Evolutionary conservation across 495 filamentous ascomycete species (phyloP), one percentile per base, ranked within the genome.

Genomic region (Parathielavia hyrcaniae): DNA sequence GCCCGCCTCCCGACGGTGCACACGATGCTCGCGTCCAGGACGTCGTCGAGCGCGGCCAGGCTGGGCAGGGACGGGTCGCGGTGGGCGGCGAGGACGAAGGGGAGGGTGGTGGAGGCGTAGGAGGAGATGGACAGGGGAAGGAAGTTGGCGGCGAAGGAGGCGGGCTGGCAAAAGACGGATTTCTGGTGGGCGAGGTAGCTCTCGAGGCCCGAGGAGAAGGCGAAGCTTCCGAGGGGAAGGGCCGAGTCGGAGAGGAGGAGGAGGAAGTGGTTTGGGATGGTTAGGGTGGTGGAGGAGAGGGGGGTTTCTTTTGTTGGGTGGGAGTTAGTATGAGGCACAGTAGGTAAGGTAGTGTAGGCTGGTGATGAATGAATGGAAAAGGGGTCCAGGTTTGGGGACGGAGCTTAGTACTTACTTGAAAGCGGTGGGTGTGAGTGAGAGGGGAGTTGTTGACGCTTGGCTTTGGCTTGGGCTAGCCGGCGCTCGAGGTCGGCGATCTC

Each of bases 171-270:
- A 35, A 67, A 43, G 64, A 55, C 44, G 57, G 50, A 16, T 36
- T 79, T 74, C 52, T 85, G 81, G 76, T 97, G 93, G 2, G 89
- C 86, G 30, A 96, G 83, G 71, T 90, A 97, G 50, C 91, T 97
- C 69, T 99, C 93, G 35, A 99, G 82, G 0, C 92, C 91, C 62
- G 82, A 87, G 76, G 87, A 91, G 81, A 96, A 99, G 60, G 93
- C 93, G 74, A 99, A 99, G 41, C 91, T 95, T 65, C 95, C 95
- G 0, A 99, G 78, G 9, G 93, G 93, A 9, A 99, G 85, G 39
- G 93, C 93, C 9, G 93, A 96, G 79, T 99, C 93, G 36, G 93
- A 87, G 64, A 99, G 86, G 13, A 97, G 83, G 50, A 97, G 85
- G 59, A 97, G 86, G 55, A 89, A 82, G 73, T 97, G 93, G 32